Conservation (phyloP, 2,329 filamentous ascomycete genomes). For the Hypocrella siamensis region DNA sequence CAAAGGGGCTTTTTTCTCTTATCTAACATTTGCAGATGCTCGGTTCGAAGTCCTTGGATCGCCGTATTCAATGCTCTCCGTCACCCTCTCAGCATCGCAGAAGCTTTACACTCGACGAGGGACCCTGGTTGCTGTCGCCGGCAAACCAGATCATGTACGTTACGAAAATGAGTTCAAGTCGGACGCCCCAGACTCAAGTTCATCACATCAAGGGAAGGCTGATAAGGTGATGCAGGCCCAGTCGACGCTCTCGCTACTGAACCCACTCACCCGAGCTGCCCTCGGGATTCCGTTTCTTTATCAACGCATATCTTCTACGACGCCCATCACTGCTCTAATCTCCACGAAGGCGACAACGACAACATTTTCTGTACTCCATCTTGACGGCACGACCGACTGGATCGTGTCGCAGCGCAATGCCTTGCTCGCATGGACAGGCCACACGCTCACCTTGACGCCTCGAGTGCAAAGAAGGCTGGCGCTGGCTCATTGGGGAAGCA, state of each 20-base stretch:
- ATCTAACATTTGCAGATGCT: conserved; percentile 62
- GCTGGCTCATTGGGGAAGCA: conserved; percentile 81
- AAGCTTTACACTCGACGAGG: conserved; percentile 84
- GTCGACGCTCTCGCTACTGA: conserved; percentile 76
- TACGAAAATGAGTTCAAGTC: too few species aligned
- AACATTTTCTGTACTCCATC: conserved; percentile 72
- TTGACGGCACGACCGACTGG: conserved; percentile 93
- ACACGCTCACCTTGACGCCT: conserved; percentile 63
- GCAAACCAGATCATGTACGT: conserved; percentile 75
- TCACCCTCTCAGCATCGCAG: conserved; percentile 84
- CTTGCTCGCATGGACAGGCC: conserved; percentile 90
- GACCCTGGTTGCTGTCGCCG: conserved; percentile 77
- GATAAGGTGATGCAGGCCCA: conserved; percentile 43
- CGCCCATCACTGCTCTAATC: conserved; percentile 75
- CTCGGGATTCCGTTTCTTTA: conserved; percentile 91
- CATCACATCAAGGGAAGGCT: neutral
- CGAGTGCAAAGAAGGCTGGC: conserved; percentile 60
- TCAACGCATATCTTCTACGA: conserved; percentile 76
- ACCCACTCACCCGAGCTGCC: conserved; percentile 63
- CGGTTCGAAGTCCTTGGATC: conserved; percentile 86
- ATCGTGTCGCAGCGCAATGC: conserved; percentile 78
- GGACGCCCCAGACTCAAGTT: too few species aligned
- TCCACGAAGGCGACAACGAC: conserved; percentile 76
- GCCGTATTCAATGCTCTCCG: conserved; percentile 85
- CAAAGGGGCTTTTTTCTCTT: too few species aligned